phyloP scores from a whole-genome alignment of 352 stramenopile species.

The Globisporangium cederbergense region DNA sequence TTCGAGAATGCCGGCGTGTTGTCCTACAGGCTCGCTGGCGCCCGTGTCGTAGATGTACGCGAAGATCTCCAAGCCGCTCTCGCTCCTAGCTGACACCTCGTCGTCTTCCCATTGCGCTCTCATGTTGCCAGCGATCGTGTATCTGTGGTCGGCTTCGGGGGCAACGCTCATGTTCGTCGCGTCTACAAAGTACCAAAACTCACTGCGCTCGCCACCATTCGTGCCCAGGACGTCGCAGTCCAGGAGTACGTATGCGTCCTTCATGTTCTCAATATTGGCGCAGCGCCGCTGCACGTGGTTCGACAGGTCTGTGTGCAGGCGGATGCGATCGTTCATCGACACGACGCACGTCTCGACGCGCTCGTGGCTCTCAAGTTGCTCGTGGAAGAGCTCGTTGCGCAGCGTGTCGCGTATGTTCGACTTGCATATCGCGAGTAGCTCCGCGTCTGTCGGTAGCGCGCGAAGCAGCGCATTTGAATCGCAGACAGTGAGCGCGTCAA shows the following conservation, averaged over 20 bases:
- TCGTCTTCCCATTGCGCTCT: constrained; percentile 7
- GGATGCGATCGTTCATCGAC: background rate
- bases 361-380: background rate
- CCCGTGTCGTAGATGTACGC: constrained; percentile 17
- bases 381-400: background rate
- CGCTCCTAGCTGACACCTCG: constrained; percentile 6
- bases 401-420: constrained; percentile 2
- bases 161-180: constrained; percentile 3
- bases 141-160: background rate
- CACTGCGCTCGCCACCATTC: constrained; percentile 1
- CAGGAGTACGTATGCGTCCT: constrained; percentile 16
- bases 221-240: constrained; percentile 8
- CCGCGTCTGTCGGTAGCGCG: background rate
- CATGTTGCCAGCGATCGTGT: background rate
- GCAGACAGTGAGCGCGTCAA: too few species aligned
- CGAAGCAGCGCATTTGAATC: background rate
- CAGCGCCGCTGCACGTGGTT: constrained; percentile 6
- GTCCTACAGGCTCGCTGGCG: background rate
- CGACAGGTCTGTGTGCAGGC: constrained; percentile 12
- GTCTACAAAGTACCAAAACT: constrained; percentile 18
- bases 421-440: constrained; percentile 16
- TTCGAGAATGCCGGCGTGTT: constrained; percentile 9
- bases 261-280: background rate
- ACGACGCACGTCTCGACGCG: constrained; percentile 2
- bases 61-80: constrained; percentile 1